Percentiles rank a stretch among this genome's conserved stretches.
These are phyloP conservation scores for Botrytis squamosa DNA, from an alignment of 2,329 filamentous ascomycete genomes.

Conservation along the genomic window DNA sequence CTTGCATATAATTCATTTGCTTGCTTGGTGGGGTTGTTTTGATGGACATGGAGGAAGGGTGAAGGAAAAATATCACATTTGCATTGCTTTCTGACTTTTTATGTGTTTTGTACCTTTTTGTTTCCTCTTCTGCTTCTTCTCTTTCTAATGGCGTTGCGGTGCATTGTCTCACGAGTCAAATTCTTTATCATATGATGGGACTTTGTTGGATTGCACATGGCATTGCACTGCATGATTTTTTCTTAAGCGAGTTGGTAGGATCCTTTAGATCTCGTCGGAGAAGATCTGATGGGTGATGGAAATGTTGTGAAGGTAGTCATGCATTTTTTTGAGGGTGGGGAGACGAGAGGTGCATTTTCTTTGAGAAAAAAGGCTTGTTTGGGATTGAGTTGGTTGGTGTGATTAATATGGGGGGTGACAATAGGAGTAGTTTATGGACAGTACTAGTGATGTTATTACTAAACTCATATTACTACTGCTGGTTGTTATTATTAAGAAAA, in stretches of 20 bases:
- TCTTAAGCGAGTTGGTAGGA: neutral
- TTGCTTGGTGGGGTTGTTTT: constrained; percentile 2
- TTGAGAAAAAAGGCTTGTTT: too few relatives aligned
- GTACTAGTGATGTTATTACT: neutral
- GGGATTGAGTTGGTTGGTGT: neutral
- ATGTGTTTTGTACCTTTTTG: neutral
- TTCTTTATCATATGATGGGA: constrained; percentile 12
- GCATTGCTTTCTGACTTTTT: neutral
- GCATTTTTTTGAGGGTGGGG: neutral
- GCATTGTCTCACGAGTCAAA: constrained; percentile 9
- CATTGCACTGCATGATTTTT: neutral
- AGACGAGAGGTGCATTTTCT: neutral
- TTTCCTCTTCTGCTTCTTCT: neutral
- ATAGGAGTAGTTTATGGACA: neutral
- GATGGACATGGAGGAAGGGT: neutral
- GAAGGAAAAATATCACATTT: constrained; percentile 1
- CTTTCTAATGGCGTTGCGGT: neutral
- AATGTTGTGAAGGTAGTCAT: neutral
- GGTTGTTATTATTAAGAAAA: neutral
- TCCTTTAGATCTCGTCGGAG: neutral
- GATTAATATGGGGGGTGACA: neutral
- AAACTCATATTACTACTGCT: neutral
- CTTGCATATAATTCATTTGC: constrained; percentile 16
- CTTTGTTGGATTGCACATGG: constrained; percentile 11
- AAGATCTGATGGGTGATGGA: neutral